Percentiles rank a stretch among this genome's conserved stretches.
These are phyloP conservation scores for Dactylonectria macrodidyma DNA, from an alignment of 2,329 filamentous ascomycete species.

Conservation along the genomic window DNA sequence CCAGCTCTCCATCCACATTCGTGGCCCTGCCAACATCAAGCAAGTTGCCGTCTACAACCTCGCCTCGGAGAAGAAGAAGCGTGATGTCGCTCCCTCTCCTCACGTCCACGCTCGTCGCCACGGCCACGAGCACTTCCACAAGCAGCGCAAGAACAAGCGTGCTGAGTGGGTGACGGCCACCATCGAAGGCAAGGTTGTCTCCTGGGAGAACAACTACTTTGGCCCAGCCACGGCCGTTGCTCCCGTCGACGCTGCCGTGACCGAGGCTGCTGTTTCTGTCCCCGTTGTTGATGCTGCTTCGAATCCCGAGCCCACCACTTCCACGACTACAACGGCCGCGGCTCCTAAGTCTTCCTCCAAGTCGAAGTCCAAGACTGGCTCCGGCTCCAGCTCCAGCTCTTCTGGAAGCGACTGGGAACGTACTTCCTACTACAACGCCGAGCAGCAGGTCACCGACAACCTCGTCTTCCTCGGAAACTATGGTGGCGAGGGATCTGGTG, in stretches of 20 bases:
- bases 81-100: constrained; percentile 42
- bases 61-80: constrained; percentile 52
- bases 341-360: constrained; percentile 26
- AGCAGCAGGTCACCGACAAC: constrained; percentile 57
- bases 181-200: constrained; percentile 70
- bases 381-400: constrained; percentile 29
- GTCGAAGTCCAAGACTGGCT: constrained; percentile 28
- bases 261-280: constrained; percentile 22
- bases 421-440: constrained; percentile 62
- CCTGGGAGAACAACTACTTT: constrained; percentile 72
- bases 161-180: constrained; percentile 66
- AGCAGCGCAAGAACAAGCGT: constrained; percentile 62
- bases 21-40: constrained; percentile 77
- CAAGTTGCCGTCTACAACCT: constrained; percentile 79
- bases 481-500: constrained; percentile 60
- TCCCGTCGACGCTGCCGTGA: constrained; percentile 32
- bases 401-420: constrained; percentile 57
- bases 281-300: constrained; percentile 34
- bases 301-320: constrained; percentile 10
- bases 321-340: constrained; percentile 13
- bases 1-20: constrained; percentile 80
- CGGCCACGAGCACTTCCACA: constrained; percentile 67
- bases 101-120: constrained; percentile 53
- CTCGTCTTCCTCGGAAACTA: constrained; percentile 66
- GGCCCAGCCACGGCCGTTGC: constrained; percentile 51